These are phyloP conservation scores for Cryphonectria radicalis DNA, from an alignment of 2,329 filamentous ascomycete genomes.

Conservation along the genomic window DNA sequence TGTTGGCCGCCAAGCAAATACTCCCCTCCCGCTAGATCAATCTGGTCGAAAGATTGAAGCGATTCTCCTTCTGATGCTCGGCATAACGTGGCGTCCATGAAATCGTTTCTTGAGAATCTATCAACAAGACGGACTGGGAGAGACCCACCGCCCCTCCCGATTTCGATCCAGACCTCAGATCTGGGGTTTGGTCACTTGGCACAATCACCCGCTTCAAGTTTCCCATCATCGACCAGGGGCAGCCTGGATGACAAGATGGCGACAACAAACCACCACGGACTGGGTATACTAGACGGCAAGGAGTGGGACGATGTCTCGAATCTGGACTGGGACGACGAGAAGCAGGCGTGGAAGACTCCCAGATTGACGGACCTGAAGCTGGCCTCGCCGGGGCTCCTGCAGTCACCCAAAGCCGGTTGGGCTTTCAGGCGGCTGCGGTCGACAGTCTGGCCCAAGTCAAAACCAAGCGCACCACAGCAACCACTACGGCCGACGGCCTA, in stretches of 20 bases:
- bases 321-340: conserved; percentile 30
- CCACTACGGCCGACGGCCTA: conserved; percentile 58
- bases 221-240: conserved; percentile 14
- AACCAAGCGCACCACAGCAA: conserved; percentile 24
- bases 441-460: conserved; percentile 24
- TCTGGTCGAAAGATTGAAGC: neutral
- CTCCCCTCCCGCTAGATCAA: neutral
- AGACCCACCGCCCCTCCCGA: conserved; percentile 27
- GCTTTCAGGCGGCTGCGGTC: conserved; percentile 25
- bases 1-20: neutral
- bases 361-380: conserved; percentile 35
- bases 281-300: conserved; percentile 40
- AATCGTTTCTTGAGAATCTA: conserved; percentile 27
- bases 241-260: conserved; percentile 37
- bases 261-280: conserved; percentile 33
- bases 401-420: conserved; percentile 24
- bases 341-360: conserved; percentile 32
- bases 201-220: conserved; percentile 21
- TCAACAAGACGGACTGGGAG: conserved; percentile 27
- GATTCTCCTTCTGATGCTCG: neutral
- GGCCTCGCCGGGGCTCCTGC: conserved; percentile 22
- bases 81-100: conserved; percentile 24
- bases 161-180: conserved; percentile 24
- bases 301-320: conserved; percentile 42
- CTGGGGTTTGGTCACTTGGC: conserved; percentile 22